Evolutionary conservation across 1,139 yeast genomes (phyloP), one percentile per base, ranked within the genome.

Genomic region (Oligophagozyma castellii): DNA sequence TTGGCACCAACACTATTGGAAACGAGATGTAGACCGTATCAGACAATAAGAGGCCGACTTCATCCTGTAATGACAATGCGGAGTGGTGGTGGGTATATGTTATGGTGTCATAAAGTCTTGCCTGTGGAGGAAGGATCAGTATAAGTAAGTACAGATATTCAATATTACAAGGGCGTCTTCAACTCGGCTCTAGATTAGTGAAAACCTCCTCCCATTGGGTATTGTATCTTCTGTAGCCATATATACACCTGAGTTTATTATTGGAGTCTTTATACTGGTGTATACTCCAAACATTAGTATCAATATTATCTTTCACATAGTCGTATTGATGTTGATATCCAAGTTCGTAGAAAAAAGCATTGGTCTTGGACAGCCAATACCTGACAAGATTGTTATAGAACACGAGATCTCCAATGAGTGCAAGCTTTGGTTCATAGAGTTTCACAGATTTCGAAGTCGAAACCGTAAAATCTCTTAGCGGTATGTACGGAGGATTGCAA

Each of bases 1-100:
- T 61, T 89, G 42, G 92, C 93, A 1, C 94, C 95, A 4, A 70
- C 84, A 3, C 72, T 92, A 16, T 63, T 70, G 36, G 95, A 86
- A 51, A 70, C 93, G 0, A 64, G 83, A 35, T 93, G 80, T 5
- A 70, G 95, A 38, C 77, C 76, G 29, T 83, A 78, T 50, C 99
- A 89, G 56, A 84, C 95, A 3, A 70, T 89, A 16, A 84, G 93
- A 8, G 98, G 98, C 5, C 73, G 93, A 50, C 63, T 89, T 51
- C 98, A 92, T 53, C 99, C 99, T 0, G 55, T 75, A 35, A 92
- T 89, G 99, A 80, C 95, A 1, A 75, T 78, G 67, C 67, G 83
- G 48, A 86, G 94, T 3, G 89, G 77, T 33, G 96, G 96, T 29
- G 99, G 99, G 0, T 89, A 73, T 50, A 53, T 89, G 2, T 59